phyloP scores from a whole-genome alignment of 169 alveolate genomes.

The Babesia ovata region DNA sequence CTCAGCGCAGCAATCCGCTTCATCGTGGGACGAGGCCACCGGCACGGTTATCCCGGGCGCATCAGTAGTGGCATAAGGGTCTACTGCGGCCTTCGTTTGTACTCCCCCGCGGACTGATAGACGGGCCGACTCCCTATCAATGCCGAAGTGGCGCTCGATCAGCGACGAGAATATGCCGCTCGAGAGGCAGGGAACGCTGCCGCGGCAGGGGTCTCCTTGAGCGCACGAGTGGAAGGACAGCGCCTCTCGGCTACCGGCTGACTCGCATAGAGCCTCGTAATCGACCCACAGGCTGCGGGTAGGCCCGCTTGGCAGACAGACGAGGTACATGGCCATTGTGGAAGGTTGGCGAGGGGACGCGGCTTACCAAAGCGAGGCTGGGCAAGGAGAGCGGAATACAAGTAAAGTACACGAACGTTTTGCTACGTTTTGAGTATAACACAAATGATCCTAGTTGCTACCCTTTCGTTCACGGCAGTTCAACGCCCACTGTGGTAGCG shows the following conservation, averaged over 20 bases:
- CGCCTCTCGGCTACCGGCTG: neutral
- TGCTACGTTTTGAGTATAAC: no score
- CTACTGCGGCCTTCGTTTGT: neutral
- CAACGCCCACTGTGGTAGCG: no score
- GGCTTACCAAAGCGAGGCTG: no score
- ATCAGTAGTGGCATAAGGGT: neutral
- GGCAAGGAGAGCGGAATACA: no score
- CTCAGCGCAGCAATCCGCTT: neutral
- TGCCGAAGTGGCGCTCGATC: neutral
- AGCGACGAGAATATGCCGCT: neutral
- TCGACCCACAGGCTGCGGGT: neutral
- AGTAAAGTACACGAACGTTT: no score
- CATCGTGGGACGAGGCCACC: neutral
- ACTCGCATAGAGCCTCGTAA: neutral
- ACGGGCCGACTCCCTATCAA: neutral
- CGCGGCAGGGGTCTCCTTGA: constrained; percentile 19
- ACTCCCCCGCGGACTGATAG: neutral
- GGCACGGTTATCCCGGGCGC: neutral
- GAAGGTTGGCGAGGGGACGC: no score
- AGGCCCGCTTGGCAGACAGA: constrained; percentile 1
- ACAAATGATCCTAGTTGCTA: no score
- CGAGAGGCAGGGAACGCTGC: constrained; percentile 15
- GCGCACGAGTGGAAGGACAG: neutral
- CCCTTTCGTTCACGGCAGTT: no score
- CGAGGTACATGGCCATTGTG: neutral